These are phyloP conservation scores for Actinidia chinensis DNA, from an alignment of 179 eudicot species.

Conservation along the genomic window DNA sequence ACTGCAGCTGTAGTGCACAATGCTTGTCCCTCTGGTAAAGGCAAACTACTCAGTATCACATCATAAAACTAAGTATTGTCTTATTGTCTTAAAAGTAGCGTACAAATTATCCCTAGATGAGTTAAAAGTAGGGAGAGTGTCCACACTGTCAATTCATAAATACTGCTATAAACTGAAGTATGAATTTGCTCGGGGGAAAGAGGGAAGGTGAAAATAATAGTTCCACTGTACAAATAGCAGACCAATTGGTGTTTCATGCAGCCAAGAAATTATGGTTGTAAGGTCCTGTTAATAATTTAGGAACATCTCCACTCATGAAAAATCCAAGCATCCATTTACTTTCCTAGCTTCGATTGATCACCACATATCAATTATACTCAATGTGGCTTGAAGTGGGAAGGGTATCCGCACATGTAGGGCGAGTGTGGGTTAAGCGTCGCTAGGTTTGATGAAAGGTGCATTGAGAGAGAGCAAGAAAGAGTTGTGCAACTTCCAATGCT, in stretches of 20 bases:
- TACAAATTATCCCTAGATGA: neutral
- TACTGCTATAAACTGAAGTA: neutral
- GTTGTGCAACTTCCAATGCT: too few species aligned
- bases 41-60: conserved; percentile 2
- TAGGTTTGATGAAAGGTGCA: too few species aligned
- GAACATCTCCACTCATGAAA: neutral
- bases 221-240: neutral
- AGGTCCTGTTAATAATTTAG: neutral
- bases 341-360: neutral
- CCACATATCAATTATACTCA: too few species aligned
- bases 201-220: neutral
- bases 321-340: neutral
- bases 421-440: neutral
- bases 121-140: neutral
- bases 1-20: conserved; percentile 96
- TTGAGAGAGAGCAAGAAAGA: neutral
- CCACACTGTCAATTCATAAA: neutral
- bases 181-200: neutral
- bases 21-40: conserved; percentile 75
- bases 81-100: neutral
- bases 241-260: neutral
- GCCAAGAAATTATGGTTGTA: neutral
- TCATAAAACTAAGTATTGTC: neutral
- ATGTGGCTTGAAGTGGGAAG: neutral
- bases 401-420: too few species aligned